These are phyloP conservation scores for Sugiyamaella novakii DNA, from an alignment of 1,139 yeast species.

Conservation along the genomic window DNA sequence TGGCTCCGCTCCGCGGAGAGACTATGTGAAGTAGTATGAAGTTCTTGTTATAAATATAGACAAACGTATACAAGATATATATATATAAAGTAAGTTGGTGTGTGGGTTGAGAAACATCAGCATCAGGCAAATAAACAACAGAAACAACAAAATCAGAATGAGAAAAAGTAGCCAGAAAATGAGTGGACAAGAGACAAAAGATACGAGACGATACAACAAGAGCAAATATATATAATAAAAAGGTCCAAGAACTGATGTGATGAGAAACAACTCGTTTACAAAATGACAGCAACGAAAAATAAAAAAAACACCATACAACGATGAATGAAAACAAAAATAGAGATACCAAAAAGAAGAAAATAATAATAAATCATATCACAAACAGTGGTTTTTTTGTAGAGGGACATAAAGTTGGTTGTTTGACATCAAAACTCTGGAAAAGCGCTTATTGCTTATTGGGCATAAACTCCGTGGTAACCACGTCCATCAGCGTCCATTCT, in stretches of 20 bases:
- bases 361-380: conserved; percentile 3
- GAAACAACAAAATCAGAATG: background rate
- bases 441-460: no score
- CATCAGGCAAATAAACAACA: no score
- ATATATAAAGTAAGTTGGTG: background rate
- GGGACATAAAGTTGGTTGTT: no score
- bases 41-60: background rate
- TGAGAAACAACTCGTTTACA: background rate
- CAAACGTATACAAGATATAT: background rate
- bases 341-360: conserved; percentile 17
- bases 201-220: background rate
- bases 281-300: conserved; percentile 1
- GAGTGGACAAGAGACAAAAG: conserved; percentile 30
- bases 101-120: background rate
- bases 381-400: no score
- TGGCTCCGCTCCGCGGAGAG: background rate
- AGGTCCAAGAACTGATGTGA: background rate
- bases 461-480: conserved; percentile 48
- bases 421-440: no score
- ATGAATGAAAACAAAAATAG: conserved; percentile 14
- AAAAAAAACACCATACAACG: conserved; percentile 6
- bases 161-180: background rate
- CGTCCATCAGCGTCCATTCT: conserved; percentile 50
- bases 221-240: conserved; percentile 2
- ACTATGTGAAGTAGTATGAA: no score